A percentile compares a stretch with the other conserved stretches of the same genome.
These are phyloP conservation scores for Crassisporium funariophilum DNA, from an alignment of 768 basidiomycete genomes.

Conservation along the genomic window DNA sequence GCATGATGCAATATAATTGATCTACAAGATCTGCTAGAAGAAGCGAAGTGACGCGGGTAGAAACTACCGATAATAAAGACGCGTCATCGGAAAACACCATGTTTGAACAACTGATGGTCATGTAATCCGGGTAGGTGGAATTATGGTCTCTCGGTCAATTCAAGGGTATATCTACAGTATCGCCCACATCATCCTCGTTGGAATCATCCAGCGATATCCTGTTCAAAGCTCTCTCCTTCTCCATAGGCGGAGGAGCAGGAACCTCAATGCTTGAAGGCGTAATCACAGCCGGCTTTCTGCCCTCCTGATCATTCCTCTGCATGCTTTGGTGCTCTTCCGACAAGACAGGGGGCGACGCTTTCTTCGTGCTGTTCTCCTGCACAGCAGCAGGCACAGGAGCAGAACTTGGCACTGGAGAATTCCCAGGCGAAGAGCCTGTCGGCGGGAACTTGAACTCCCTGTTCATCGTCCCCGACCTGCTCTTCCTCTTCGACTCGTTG, in stretches of 20 bases:
- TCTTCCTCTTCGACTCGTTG: constrained; percentile 40
- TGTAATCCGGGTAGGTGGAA: neutral
- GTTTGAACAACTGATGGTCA: no score
- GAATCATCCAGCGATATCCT: constrained; percentile 41
- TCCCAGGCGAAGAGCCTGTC: constrained; percentile 27
- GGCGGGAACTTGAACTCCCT: constrained; percentile 73
- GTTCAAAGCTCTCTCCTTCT: constrained; percentile 60
- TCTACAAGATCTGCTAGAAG: no score
- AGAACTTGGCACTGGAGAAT: constrained; percentile 23
- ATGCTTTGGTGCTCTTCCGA: neutral
- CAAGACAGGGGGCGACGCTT: constrained; percentile 12
- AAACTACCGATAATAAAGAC: no score
- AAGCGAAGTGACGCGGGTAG: no score
- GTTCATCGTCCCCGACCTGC: constrained; percentile 77
- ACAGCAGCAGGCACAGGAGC: constrained; percentile 31
- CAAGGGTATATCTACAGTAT: constrained; percentile 73
- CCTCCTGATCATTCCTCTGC: constrained; percentile 7
- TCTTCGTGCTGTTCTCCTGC: constrained; percentile 8
- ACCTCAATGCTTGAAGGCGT: constrained; percentile 72
- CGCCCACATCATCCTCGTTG: constrained; percentile 74
- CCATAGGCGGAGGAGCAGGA: constrained; percentile 77
- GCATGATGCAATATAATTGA: no score
- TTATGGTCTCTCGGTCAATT: constrained; percentile 25
- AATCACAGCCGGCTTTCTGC: constrained; percentile 37
- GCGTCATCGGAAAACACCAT: no score